Base-by-base conservation (phyloP, 148 eudicot genomes). In the Drosera capensis region DNA sequence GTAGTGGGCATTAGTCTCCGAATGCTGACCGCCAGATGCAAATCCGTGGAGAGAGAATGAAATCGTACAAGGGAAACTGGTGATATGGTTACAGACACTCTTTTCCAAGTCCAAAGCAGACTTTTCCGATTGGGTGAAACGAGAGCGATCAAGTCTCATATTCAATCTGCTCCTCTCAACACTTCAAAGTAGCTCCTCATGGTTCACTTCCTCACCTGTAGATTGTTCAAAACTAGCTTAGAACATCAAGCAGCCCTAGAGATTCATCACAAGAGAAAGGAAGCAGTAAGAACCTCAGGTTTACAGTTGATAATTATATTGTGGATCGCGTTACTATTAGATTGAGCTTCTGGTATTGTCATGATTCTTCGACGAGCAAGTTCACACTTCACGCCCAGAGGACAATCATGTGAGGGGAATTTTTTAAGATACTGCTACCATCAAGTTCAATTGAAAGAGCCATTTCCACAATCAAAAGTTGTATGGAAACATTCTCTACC, bases 1-100 rank as follows among this genome's bases (percentile, higher is more conserved):
- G 68, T 71, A 74, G 42, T 76, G 67, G 15, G 85, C 74, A 51
- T 58, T 78, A 52, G 60, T 68, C 49, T 78, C 86, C 1, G 73
- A 64, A 45, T 59, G 63, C 61, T 75, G 81, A 51, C 66, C 60
- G 49, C 66, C 54, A 22, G 73, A 60, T 28, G 68, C 41, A 48
- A 64, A 60, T 20, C 64, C 56, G 55, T 67, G 77, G 2, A 44
- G 55, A 35, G 71, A 52, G 28, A 60, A 43, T 28, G 73, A 48
- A 45, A 68, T 72, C 12, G 55, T 37, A 8, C 46, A 50, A 18
- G 45, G 54, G 0, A 58, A 40, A 51, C 60, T 64, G 9, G 34
- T 37, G 25, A 57, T 49, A 34, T 11, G 0, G 24, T 46, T 54
- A 45, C 54, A 55, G 58, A 43, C 50, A 46, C 47, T 56, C 37